Evolutionary conservation across 495 filamentous ascomycete species (phyloP).

Genomic region (Peziza echinospora): DNA sequence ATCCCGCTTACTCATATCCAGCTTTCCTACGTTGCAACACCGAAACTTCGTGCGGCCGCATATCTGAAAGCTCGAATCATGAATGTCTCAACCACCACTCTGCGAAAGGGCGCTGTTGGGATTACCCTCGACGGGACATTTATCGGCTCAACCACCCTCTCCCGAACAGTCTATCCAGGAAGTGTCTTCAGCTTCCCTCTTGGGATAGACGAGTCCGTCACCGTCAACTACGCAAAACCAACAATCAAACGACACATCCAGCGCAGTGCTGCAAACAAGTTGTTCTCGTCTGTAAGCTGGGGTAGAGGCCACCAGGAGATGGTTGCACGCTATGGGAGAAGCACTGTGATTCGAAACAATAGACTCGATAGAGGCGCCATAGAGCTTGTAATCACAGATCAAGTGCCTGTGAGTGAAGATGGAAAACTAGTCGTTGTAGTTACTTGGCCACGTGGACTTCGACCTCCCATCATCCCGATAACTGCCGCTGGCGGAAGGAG

Average conservation of each 20-base stretch:
- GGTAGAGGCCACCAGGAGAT: constrained; percentile 29
- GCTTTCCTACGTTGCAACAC: constrained; percentile 27
- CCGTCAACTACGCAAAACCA: constrained; percentile 40
- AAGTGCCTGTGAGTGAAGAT: constrained; percentile 45
- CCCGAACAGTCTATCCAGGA: constrained; percentile 29
- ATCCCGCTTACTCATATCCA: constrained; percentile 21
- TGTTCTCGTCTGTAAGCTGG: constrained; percentile 3
- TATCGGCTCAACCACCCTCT: constrained; percentile 36
- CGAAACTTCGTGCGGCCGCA: constrained; percentile 42
- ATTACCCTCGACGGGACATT: constrained; percentile 49
- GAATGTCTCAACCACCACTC: constrained; percentile 35
- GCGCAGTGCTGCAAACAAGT: constrained; percentile 20
- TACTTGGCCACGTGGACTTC: constrained; percentile 30
- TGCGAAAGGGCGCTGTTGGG: constrained; percentile 38
- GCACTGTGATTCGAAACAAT: constrained; percentile 37
- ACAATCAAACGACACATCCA: constrained; percentile 30
- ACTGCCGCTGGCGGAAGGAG: neutral
- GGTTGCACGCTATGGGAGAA: constrained; percentile 34
- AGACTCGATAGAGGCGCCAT: constrained; percentile 21
- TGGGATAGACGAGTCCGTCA: constrained; percentile 42
- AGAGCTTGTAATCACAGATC: constrained; percentile 37
- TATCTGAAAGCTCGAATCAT: constrained; percentile 43
- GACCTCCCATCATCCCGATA: constrained; percentile 1
- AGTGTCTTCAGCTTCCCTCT: constrained; percentile 33
- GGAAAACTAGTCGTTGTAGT: constrained; percentile 36